These are phyloP conservation scores for Cardamine chenopodiifolia DNA, from an alignment of 345 rosid species.

Conservation along the genomic window DNA sequence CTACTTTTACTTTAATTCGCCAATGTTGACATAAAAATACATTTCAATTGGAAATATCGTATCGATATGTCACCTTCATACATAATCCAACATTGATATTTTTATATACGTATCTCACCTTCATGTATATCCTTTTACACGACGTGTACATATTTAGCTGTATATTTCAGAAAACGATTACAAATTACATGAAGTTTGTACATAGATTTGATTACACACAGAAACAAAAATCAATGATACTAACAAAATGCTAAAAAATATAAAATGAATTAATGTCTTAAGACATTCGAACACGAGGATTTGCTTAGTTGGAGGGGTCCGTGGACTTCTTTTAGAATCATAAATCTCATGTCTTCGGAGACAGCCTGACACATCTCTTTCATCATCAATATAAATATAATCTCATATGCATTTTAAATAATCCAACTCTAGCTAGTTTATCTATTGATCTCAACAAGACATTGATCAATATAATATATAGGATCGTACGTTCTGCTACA, in stretches of 20 bases:
- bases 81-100: neutral
- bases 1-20: conserved; percentile 14
- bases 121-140: neutral
- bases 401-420: neutral
- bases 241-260: conserved; percentile 2
- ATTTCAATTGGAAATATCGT: neutral
- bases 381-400: conserved; percentile 15
- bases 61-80: conserved; percentile 11
- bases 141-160: neutral
- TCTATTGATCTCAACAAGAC: conserved; percentile 13
- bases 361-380: conserved; percentile 34
- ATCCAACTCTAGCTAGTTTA: conserved; percentile 17
- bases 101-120: neutral
- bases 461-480: neutral
- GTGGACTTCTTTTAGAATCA: conserved; percentile 25
- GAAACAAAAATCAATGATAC: neutral
- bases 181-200: neutral
- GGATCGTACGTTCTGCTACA: conserved; percentile 11
- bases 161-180: neutral
- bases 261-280: neutral
- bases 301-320: conserved; percentile 31
- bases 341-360: conserved; percentile 25
- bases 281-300: conserved; percentile 28
- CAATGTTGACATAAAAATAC: conserved; percentile 3
- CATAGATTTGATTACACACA: neutral